Base-by-base conservation (phyloP, 1,284 basidiomycete species). In the Ganoderma meredithae region DNA sequence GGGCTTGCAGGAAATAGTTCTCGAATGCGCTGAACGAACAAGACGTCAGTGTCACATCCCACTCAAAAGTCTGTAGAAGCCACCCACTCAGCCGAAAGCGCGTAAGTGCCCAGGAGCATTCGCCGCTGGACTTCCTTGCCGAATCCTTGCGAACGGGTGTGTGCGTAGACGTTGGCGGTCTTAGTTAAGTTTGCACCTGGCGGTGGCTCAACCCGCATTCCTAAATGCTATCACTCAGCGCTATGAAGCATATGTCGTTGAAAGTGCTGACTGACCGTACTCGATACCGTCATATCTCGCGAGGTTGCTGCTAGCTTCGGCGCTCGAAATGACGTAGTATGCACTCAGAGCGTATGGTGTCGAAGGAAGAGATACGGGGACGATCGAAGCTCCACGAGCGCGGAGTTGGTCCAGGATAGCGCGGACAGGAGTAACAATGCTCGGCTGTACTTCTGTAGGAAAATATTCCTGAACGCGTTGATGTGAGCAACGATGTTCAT, bases 1-100 rank as follows among this genome's bases (percentile, higher is more conserved):
- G 92, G 0, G 98, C 96, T 81, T 97, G 94, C 3, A 99, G 85
- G 78, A 96, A 99, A 79, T 97, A 98, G 77, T 98, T 98, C 81
- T 99, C 94, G 78, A 97, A 98, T 17, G 95, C 96, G 71, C 95
- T 97, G 76, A 1, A 5, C 44, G 25, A 1, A 49, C 15, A 5
- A 59, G 43, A 47, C 36, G 47, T 68, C 60, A 68, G 55, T 27
- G 64, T 10, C 22, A 12, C 31, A 13, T 7, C 60, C 25, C 27
- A 12, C 44, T 25, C 52, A 27, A 13, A 27, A 0, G 33, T 17
- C 44, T 44, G 8, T 17, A 39, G 60, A 59, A 13, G 27, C 10
- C 3, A 74, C 93, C 77, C 75, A 97, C 96, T 95, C 95, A 19
- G 96, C 95, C 0, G 93, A 93, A 22, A 99, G 83, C 1, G 96